A percentile compares a stretch with the other conserved stretches of the same genome.
These are phyloP conservation scores for Ogataea saltuana DNA, from an alignment of 805 yeast species.

Conservation along the genomic window DNA sequence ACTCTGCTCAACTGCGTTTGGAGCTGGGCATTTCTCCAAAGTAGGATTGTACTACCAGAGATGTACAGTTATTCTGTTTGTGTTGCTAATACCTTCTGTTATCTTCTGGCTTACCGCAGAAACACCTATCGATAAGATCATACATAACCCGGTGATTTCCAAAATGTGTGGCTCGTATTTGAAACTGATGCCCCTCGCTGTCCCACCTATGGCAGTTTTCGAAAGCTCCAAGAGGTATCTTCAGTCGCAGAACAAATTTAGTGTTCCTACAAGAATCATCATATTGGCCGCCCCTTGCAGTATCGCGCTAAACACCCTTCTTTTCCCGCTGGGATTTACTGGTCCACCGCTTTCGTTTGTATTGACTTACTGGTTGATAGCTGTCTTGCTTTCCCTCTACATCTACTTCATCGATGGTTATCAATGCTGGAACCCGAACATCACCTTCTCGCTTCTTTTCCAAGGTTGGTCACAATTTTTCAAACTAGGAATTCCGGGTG, in stretches of 20 bases:
- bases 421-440: slow-evolving; percentile 56
- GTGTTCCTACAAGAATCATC: slow-evolving; percentile 69
- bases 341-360: slow-evolving; percentile 76
- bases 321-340: slow-evolving; percentile 60
- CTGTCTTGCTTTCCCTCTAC: slow-evolving; percentile 51
- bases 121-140: slow-evolving; percentile 42
- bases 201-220: slow-evolving; percentile 65
- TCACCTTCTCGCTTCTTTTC: slow-evolving; percentile 36
- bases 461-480: slow-evolving; percentile 45
- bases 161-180: slow-evolving; percentile 56
- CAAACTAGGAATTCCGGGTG: slow-evolving; percentile 51
- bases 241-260: slow-evolving; percentile 75
- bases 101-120: slow-evolving; percentile 58
- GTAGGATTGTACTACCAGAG: slow-evolving; percentile 70
- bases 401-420: slow-evolving; percentile 59
- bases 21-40: slow-evolving; percentile 57
- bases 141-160: slow-evolving; percentile 44
- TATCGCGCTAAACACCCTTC: slow-evolving; percentile 54
- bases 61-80: slow-evolving; percentile 56
- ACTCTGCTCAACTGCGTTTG: slow-evolving; percentile 73
- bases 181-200: slow-evolving; percentile 52
- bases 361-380: slow-evolving; percentile 69
- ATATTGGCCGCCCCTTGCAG: slow-evolving; percentile 69
- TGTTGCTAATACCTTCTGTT: slow-evolving; percentile 54
- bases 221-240: slow-evolving; percentile 72